Evolutionary conservation across 2,329 filamentous ascomycete species (phyloP).

Genomic region (Monilinia fructigena): DNA sequence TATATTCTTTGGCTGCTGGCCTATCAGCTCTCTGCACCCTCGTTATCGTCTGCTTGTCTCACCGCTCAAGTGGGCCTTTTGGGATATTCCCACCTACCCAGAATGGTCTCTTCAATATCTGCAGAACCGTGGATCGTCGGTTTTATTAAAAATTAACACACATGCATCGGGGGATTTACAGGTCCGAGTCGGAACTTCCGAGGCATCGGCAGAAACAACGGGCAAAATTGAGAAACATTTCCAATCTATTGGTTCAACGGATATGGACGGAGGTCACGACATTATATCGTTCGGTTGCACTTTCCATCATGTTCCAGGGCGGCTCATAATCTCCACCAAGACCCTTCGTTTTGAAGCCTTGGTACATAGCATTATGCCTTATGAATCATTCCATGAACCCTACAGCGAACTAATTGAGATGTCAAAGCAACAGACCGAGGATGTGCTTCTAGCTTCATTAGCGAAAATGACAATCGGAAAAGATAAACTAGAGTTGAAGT

Average conservation of each 20-base stretch:
- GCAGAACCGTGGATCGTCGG: constrained; percentile 26
- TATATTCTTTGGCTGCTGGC: constrained; percentile 41
- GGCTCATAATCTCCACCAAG: constrained; percentile 26
- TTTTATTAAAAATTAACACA: constrained; percentile 17
- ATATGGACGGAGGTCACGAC: constrained; percentile 3
- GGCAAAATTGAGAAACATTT: not conserved
- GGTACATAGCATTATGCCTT: constrained; percentile 5
- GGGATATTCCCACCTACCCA: constrained; percentile 43
- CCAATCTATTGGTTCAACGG: not conserved
- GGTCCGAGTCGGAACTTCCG: not conserved
- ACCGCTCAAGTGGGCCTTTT: constrained; percentile 40
- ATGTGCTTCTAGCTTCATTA: constrained; percentile 23
- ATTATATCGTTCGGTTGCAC: constrained; percentile 29
- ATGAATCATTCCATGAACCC: constrained; percentile 23
- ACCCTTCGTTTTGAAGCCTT: constrained; percentile 26
- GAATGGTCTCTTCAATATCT: constrained; percentile 41
- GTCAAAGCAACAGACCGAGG: constrained; percentile 26
- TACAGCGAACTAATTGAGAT: constrained; percentile 29
- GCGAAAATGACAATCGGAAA: constrained; percentile 26
- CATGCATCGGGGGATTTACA: not conserved
- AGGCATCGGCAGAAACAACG: no score
- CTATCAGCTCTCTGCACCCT: constrained; percentile 40
- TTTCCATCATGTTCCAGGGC: constrained; percentile 24
- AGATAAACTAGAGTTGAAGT: constrained; percentile 29
- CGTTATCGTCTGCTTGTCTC: constrained; percentile 42